Percentiles rank a stretch among this genome's conserved stretches.
Evolutionary conservation across 2,329 filamentous ascomycete species (phyloP).

Genomic region (Pseudopyricularia javanii): DNA sequence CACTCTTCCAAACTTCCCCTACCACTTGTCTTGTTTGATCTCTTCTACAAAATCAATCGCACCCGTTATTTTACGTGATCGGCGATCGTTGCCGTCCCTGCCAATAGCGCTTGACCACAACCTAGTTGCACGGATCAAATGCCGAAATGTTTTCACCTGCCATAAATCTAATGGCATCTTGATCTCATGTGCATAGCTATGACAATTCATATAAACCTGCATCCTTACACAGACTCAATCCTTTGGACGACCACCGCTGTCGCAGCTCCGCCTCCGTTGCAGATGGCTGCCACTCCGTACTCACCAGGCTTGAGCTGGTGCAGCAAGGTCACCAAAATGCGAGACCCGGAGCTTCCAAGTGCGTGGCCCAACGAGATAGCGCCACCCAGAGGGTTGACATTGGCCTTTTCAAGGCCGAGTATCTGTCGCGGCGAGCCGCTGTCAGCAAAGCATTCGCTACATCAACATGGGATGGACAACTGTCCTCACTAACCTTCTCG

Average conservation of each 20-base stretch:
- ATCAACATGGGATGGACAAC: constrained; percentile 4
- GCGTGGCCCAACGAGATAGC: constrained; percentile 89
- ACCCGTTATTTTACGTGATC: too few relatives aligned
- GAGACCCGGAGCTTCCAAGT: constrained; percentile 81
- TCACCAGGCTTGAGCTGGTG: constrained; percentile 87
- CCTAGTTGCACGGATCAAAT: too few relatives aligned
- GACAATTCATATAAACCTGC: not conserved
- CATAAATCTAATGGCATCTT: not conserved
- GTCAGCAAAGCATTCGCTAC: not conserved
- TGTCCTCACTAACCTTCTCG: constrained; percentile 50
- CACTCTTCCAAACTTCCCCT: too few relatives aligned
- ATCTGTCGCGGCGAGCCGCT: constrained; percentile 36
- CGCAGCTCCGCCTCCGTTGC: constrained; percentile 89
- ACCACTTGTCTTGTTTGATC: too few relatives aligned
- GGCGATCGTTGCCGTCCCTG: too few relatives aligned
- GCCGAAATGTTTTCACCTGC: too few relatives aligned
- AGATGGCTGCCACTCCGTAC: constrained; percentile 92
- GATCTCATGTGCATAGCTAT: not conserved
- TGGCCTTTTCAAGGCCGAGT: constrained; percentile 64
- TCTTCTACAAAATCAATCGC: too few relatives aligned
- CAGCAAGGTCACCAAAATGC: constrained; percentile 79
- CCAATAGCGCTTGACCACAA: too few relatives aligned
- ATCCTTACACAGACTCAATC: constrained; percentile 42
- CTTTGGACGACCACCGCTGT: constrained; percentile 86
- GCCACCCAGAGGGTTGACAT: constrained; percentile 78